Percentiles rank a stretch among this genome's conserved stretches.
Evolutionary conservation across 139 green algal genomes (phyloP).

Genomic region (Desmodesmus armatus): DNA sequence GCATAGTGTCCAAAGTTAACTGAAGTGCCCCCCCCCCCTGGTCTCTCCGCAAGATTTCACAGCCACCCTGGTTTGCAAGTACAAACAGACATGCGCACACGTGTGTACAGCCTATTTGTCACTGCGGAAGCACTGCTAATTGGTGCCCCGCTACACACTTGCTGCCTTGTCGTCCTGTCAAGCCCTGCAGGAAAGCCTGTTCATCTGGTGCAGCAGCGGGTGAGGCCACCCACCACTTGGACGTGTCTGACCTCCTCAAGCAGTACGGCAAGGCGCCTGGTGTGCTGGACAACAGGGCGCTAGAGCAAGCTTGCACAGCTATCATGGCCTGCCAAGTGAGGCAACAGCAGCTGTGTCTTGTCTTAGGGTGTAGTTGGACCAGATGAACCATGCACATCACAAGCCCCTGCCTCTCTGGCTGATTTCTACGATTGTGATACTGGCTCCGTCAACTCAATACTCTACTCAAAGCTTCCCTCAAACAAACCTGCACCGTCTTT

Average conservation of each 20-base stretch:
- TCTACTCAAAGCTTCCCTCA: too few species aligned
- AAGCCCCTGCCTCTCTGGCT: not conserved
- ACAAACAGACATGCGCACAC: too few species aligned
- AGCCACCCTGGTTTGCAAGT: not conserved
- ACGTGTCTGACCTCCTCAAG: not conserved
- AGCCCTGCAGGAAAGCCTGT: constrained; percentile 27
- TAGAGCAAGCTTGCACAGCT: constrained; percentile 37
- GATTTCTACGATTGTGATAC: too few species aligned
- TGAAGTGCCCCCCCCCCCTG: not conserved
- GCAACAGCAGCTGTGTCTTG: not conserved
- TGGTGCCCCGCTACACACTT: not conserved
- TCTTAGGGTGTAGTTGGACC: not conserved
- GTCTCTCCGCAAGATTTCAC: not conserved
- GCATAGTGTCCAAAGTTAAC: too few species aligned
- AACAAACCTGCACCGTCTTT: too few species aligned
- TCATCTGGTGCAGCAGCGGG: not conserved
- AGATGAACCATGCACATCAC: not conserved
- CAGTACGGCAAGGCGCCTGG: constrained; percentile 21
- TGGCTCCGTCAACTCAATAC: too few species aligned
- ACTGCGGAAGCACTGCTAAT: not conserved
- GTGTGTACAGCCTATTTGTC: not conserved
- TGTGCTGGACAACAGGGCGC: constrained; percentile 25
- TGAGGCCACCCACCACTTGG: constrained; percentile 2
- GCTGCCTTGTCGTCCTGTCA: too few species aligned
- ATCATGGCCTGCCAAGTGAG: constrained; percentile 49